Conservation (phyloP, 2,329 filamentous ascomycete species). For the Fusarium chuoi region DNA sequence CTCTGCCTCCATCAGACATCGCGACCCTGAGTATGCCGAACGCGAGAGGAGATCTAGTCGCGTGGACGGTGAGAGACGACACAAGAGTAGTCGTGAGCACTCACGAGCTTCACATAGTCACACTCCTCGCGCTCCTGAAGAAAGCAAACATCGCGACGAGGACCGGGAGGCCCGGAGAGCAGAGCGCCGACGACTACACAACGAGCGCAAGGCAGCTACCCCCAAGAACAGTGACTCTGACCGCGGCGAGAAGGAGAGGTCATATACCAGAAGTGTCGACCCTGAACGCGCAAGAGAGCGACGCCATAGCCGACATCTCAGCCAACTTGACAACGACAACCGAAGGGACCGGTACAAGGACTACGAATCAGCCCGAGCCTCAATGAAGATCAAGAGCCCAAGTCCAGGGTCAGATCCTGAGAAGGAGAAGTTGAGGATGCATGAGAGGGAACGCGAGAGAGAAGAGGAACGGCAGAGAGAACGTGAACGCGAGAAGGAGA, state of each 20-base stretch:
- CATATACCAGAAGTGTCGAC: neutral
- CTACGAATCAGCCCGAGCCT: neutral
- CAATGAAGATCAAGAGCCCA: conserved; percentile 1
- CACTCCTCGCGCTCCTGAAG: neutral
- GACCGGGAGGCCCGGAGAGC: conserved; percentile 19
- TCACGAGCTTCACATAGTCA: conserved; percentile 4
- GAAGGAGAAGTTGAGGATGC: conserved; percentile 16
- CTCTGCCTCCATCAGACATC: conserved; percentile 13
- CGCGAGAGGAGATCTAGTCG: neutral
- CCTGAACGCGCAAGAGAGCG: conserved; percentile 10
- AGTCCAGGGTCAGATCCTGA: neutral
- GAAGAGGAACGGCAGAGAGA: conserved; percentile 13
- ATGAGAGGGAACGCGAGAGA: conserved; percentile 1
- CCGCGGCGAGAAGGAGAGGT: neutral
- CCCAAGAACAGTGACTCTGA: conserved; percentile 6
- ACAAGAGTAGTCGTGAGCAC: conserved; percentile 11
- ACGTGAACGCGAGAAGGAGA: conserved; percentile 21
- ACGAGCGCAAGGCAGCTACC: conserved; percentile 1
- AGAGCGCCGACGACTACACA: conserved; percentile 17
- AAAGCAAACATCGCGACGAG: neutral
- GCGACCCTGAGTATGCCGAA: neutral
- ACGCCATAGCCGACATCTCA: conserved; percentile 11
- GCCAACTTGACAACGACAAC: conserved; percentile 11
- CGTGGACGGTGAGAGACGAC: neutral
- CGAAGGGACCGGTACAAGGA: conserved; percentile 1